Evolutionary conservation across 1,284 basidiomycete species (phyloP), one percentile per base, ranked within the genome.

Genomic region (Stereum hirsutum): DNA sequence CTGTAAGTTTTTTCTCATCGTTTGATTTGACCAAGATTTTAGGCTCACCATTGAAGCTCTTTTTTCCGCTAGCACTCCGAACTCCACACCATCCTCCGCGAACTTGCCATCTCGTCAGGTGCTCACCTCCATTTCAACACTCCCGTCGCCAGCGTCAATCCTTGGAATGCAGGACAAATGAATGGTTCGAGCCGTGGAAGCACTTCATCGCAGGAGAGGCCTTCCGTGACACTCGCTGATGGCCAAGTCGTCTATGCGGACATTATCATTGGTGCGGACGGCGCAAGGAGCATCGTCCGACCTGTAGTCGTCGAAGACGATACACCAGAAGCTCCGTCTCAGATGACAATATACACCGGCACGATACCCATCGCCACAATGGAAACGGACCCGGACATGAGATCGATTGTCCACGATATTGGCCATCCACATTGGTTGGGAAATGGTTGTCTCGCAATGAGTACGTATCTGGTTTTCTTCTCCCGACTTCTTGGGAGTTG

Each of bases 11-110:
- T 23, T 37, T 5, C 17, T 35, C 4, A 30, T 14, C 10, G 10
- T 10, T 3, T 28, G 8, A 36, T 41, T 32, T 17, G n/a, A n/a
- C n/a, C n/a, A n/a, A n/a, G n/a, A n/a, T 42, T 36, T 45, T 30
- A n/a, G 43, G 14, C 46, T 25, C 43, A 24, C 39, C 20, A 39
- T 49, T 31, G 51, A 40, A 25, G 30, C 10, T 43, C 45, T 8
- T 23, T 8, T 23, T n/a, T 39, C 12, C 23, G 10, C 27, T 35
- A 55, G 53, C 37, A 48, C 35, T 39, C 48, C 20, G 74, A 78
- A 39, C 57, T 78, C 12, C 62, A 67, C 20, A 50, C 62, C 25
- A 59, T 69, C 31, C 50, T 76, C 5, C 61, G 70, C 45, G 55
- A 41, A 5, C 41, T 33, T 11, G 49, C 45, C 6, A 27, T 32